Evolutionary conservation across 1,139 yeast species (phyloP).

Genomic region (Candida tropicalis): DNA sequence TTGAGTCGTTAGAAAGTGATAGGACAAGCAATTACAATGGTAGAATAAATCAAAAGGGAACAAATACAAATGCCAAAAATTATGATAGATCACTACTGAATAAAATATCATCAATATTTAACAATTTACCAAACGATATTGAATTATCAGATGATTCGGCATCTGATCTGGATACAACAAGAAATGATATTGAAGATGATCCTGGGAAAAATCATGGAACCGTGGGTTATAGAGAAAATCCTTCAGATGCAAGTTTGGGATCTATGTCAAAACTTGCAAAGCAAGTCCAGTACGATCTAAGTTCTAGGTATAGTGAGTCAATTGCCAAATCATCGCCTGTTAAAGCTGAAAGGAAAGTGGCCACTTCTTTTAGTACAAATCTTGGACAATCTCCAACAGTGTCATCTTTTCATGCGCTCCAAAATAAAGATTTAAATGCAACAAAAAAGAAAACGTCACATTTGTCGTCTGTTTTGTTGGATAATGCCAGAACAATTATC

Average conservation of each 20-base stretch:
- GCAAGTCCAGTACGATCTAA: conserved; percentile 15
- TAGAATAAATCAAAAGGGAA: conserved; percentile 10
- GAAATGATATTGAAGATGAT: conserved; percentile 11
- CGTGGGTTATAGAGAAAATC: conserved; percentile 6
- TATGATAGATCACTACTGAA: conserved; percentile 12
- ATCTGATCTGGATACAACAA: conserved; percentile 42
- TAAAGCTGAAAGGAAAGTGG: conserved; percentile 25
- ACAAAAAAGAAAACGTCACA: conserved; percentile 34
- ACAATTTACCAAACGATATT: conserved; percentile 51
- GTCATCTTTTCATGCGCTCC: conserved; percentile 43
- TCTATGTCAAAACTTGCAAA: background rate
- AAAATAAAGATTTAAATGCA: conserved; percentile 24
- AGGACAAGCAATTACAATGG: background rate
- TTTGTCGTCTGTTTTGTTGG: conserved; percentile 37
- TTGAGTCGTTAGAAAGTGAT: conserved; percentile 5
- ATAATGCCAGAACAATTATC: conserved; percentile 42
- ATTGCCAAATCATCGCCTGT: conserved; percentile 35
- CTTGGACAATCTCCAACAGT: conserved; percentile 34
- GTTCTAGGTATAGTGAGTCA: conserved; percentile 30
- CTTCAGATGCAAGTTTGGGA: conserved; percentile 7
- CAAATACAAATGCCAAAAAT: background rate
- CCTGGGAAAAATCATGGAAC: background rate
- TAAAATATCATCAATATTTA: conserved; percentile 43
- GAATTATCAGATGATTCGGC: conserved; percentile 53
- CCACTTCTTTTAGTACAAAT: conserved; percentile 10